Conservation (phyloP, 2,329 filamentous ascomycete genomes). For the Aspergillus fumigatiaffinis region DNA sequence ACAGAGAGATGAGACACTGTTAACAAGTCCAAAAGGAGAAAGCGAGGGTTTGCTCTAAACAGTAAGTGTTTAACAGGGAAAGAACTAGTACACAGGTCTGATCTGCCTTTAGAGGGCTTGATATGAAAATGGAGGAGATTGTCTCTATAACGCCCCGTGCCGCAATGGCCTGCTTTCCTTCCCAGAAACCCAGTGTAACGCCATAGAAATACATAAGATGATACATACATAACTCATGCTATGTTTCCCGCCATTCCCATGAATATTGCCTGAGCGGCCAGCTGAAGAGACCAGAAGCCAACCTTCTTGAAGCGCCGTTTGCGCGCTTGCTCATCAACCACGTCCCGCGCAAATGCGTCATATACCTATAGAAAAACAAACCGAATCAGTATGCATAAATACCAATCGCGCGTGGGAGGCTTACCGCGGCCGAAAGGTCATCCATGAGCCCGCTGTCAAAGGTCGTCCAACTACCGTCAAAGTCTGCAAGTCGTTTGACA, state of each 20-base stretch:
- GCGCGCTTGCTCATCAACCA: conserved; percentile 82
- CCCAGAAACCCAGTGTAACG: neutral
- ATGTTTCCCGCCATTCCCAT: conserved; percentile 88
- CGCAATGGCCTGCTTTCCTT: neutral
- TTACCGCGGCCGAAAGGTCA: conserved; percentile 78
- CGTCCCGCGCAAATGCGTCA: conserved; percentile 85
- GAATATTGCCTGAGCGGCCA: conserved; percentile 89
- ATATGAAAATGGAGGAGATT: neutral
- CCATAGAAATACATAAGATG: neutral
- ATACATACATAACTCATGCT: conserved; percentile 39
- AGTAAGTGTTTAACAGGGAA: neutral
- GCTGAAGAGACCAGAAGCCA: conserved; percentile 89
- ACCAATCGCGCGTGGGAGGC: conserved; percentile 12
- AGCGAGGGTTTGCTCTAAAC: neutral
- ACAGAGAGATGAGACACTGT: neutral
- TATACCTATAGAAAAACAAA: conserved; percentile 59
- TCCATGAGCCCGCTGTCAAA: conserved; percentile 94
- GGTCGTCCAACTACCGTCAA: conserved; percentile 91
- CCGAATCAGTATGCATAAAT: conserved; percentile 2
- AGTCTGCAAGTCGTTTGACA: conserved; percentile 82
- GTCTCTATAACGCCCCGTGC: neutral
- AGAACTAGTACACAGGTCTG: neutral
- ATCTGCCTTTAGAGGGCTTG: neutral
- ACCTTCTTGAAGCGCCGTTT: conserved; percentile 90
- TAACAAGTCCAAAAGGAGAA: neutral